These are phyloP conservation scores for Lactifluus echinatus DNA, from an alignment of 768 basidiomycete species.

Conservation along the genomic window DNA sequence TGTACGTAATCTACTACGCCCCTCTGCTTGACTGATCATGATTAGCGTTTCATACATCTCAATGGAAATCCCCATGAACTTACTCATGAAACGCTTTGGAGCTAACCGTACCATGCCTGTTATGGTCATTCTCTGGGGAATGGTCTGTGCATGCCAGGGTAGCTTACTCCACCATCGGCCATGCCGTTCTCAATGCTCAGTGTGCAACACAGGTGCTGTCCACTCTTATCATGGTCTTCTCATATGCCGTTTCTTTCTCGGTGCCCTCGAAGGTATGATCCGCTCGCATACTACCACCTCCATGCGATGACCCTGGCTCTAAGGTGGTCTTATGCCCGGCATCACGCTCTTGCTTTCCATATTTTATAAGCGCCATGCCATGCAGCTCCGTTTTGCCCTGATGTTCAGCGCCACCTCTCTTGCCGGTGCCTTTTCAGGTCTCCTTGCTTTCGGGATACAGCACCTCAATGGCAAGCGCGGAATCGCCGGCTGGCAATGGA, in stretches of 20 bases:
- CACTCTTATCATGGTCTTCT: slow-evolving; percentile 45
- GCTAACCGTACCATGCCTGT: slow-evolving; percentile 53
- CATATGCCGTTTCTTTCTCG: slow-evolving; percentile 40
- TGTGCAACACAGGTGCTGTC: slow-evolving; percentile 32
- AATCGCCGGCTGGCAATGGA: slow-evolving; percentile 56
- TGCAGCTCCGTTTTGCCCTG: slow-evolving; percentile 31
- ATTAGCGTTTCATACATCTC: slow-evolving; percentile 24
- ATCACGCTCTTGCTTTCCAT: slow-evolving; percentile 24
- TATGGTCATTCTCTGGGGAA: slow-evolving; percentile 58
- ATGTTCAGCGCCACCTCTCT: slow-evolving; percentile 40
- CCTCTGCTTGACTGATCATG: slow-evolving; percentile 20
- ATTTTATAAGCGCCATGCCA: slow-evolving; percentile 25
- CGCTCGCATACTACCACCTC: neutral
- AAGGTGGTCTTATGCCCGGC: slow-evolving; percentile 38
- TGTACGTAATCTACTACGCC: slow-evolving; percentile 1
- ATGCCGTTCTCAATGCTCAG: neutral
- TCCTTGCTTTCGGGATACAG: slow-evolving; percentile 53
- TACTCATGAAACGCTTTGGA: slow-evolving; percentile 34
- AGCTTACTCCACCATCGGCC: neutral
- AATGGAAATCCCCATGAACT: slow-evolving; percentile 24
- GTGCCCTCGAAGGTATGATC: slow-evolving; percentile 46
- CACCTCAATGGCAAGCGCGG: slow-evolving; percentile 47
- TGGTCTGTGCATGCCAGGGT: slow-evolving; percentile 58
- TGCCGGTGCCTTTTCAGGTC: slow-evolving; percentile 54
- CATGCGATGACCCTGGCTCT: neutral